phyloP scores from a whole-genome alignment of 2,329 filamentous ascomycete genomes.

The Fusarium torulosum region DNA sequence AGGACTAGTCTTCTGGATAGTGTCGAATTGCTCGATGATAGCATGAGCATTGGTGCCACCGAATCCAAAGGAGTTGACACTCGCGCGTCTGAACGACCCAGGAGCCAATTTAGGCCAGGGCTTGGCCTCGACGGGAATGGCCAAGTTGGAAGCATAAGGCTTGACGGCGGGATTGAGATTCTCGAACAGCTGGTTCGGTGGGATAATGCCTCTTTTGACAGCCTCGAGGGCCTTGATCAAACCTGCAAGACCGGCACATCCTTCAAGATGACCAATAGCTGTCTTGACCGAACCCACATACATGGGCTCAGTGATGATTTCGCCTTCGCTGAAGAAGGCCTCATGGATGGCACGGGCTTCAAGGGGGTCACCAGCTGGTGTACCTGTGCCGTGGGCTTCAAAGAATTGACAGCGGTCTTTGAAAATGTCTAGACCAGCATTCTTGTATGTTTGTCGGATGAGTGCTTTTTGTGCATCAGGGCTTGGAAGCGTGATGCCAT shows the following conservation, averaged over 20 bases:
- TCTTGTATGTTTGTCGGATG: not conserved
- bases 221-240: conserved; percentile 9
- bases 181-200: conserved; percentile 5
- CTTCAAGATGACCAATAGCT: conserved; percentile 5
- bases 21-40: not conserved
- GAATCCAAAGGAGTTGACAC: conserved; percentile 11
- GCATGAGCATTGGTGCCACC: conserved; percentile 9
- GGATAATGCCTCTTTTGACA: conserved; percentile 3
- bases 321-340: not conserved
- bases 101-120: not conserved
- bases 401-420: conserved; percentile 10
- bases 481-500: conserved; percentile 4
- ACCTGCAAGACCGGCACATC: conserved; percentile 8
- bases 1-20: not conserved
- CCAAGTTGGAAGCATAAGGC: not conserved
- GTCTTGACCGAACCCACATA: conserved; percentile 16
- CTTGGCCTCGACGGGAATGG: not conserved
- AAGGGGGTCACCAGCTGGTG: conserved; percentile 7
- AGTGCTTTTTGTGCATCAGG: not conserved
- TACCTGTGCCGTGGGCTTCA: conserved; percentile 4
- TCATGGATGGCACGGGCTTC: conserved; percentile 1
- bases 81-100: not conserved
- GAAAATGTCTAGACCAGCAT: not conserved
- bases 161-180: not conserved
- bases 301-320: not conserved